These are phyloP conservation scores for Pestalotiopsis sp. DNA, from an alignment of 2,329 filamentous ascomycete species.

Conservation along the genomic window DNA sequence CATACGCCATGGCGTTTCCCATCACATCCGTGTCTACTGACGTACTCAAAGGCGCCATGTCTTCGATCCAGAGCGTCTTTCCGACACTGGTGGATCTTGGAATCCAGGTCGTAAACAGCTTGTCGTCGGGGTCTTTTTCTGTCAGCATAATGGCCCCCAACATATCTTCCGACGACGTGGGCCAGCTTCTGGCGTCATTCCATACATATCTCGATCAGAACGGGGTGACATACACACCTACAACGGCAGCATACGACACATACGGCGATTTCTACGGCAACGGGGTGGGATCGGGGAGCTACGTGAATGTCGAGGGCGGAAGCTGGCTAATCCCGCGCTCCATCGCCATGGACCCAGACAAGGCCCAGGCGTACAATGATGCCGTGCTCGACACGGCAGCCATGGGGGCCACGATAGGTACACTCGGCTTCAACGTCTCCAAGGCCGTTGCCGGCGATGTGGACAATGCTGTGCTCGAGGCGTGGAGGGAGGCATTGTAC, in stretches of 20 bases:
- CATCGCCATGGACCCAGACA: not conserved
- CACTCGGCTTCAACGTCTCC: constrained; percentile 2
- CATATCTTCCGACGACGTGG: not conserved
- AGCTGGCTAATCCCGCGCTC: not conserved
- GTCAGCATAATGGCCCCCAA: not conserved
- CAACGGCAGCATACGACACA: not conserved
- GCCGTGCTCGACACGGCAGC: not conserved
- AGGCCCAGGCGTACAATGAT: not conserved
- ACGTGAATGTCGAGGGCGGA: not conserved
- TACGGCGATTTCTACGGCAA: not conserved
- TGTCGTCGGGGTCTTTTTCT: not conserved
- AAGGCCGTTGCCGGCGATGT: not conserved
- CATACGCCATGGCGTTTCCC: not conserved
- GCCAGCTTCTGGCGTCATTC: not conserved
- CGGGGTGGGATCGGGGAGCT: not conserved
- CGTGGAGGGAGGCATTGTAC: not conserved
- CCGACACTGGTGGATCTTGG: not conserved
- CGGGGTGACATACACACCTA: not conserved
- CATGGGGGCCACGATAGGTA: not conserved
- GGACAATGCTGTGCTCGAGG: constrained; percentile 3
- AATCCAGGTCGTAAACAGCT: not conserved
- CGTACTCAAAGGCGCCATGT: not conserved
- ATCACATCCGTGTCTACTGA: not conserved
- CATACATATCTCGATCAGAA: not conserved
- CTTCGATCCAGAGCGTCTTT: not conserved